Conservation (phyloP, 345 rosid species). For the Moringa oleifera region DNA sequence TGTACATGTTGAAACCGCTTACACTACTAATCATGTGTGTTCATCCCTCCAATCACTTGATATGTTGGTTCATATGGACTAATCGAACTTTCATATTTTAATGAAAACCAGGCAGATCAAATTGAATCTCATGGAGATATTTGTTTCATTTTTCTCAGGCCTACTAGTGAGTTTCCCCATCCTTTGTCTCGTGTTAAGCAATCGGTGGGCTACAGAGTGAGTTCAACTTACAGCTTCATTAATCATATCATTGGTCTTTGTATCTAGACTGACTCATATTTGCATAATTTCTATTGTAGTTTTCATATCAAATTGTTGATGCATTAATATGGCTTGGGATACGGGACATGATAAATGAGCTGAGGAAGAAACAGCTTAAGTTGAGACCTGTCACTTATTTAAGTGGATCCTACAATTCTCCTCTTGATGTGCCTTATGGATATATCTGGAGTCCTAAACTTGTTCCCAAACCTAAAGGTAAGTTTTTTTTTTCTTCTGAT, state of each 20-base stretch:
- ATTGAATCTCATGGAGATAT: conserved; percentile 33
- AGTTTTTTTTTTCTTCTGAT: too few species aligned
- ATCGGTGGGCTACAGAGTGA: conserved; percentile 94
- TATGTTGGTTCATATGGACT: too few species aligned
- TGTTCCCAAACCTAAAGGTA: conserved; percentile 99
- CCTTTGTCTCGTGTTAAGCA: conserved; percentile 99
- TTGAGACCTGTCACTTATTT: conserved; percentile 96
- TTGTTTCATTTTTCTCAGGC: conserved; percentile 47
- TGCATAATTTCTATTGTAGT: conserved; percentile 30
- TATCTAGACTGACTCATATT: too few species aligned
- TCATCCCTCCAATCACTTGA: too few species aligned
- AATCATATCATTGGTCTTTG: background rate
- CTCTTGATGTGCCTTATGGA: conserved; percentile 80
- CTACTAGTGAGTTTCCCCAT: conserved; percentile 97
- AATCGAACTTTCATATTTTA: too few species aligned
- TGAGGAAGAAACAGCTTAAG: conserved; percentile 83
- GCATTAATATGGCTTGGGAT: conserved; percentile 98
- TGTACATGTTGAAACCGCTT: too few species aligned
- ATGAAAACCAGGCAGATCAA: too few species aligned
- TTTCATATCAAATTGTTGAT: conserved; percentile 95
- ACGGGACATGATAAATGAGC: conserved; percentile 93
- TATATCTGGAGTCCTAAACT: conserved; percentile 99
- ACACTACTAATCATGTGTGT: too few species aligned
- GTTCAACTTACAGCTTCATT: conserved; percentile 19
- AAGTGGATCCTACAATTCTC: conserved; percentile 94